Base-by-base conservation (phyloP, 2,329 filamentous ascomycete species). In the Fusarium sp. region DNA sequence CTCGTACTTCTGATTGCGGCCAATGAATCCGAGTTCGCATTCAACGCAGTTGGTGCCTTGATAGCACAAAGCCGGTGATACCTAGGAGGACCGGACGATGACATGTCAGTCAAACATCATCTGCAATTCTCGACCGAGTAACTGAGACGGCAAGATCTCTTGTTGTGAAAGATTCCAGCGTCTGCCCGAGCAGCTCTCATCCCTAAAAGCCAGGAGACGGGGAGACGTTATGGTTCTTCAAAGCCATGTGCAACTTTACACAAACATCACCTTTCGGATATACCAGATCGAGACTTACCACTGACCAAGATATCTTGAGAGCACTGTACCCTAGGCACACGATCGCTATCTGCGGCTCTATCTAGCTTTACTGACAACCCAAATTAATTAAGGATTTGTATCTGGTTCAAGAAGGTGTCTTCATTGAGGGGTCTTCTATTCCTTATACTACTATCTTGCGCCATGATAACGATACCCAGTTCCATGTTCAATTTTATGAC, bases 381-480 rank as follows among this genome's bases (percentile, higher is more conserved):
- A 79, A 82, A 5, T 90, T 87, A 0, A 89, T 95, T 24, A 85
- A 87, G 24, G 92, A 95, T 56, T 86, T 96, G 3, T 94, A 92
- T 79, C 84, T 14, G 91, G 89, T 2, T 87, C 89, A 13, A 89
- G 93, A 34, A 85, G 92, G 90, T 2, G 89, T 96, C 2, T 95
- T 94, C 83, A 87, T 96, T 0, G 93, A 96, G 76, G 88, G 93
- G 77, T 87, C 91, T 1, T 90, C 92, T 3, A 89, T 96, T 30
- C 93, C 93, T 0, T 89, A 92, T 78, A 85, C 95, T 9, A 86
- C 87, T 10, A 82, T 94, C 17, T 88, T 88, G 74, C 88, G 89
- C 0, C 83, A 90, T 32, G 88, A 92, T 60, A 84, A 86, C 6
- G 57, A 64, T 70, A 81, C 68, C 14, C 79, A 81, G 18, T 88